Evolutionary conservation across 225 moss, liverwort and hornwort species (phyloP).

Genomic region (Physcomitrium patens): DNA sequence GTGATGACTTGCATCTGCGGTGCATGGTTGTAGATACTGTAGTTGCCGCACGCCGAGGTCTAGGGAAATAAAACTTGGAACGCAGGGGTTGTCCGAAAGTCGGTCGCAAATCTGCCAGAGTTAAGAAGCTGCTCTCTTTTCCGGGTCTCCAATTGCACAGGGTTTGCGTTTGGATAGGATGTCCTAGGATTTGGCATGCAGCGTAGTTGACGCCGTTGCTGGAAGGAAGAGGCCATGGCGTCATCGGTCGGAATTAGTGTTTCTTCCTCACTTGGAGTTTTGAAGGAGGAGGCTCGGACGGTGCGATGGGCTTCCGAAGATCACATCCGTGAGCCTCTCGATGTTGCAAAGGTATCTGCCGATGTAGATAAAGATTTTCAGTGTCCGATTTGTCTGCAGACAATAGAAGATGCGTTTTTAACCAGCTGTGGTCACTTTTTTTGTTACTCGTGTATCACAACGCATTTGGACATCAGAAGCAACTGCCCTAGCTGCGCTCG

Average conservation of each 20-base stretch:
- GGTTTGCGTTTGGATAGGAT: not conserved
- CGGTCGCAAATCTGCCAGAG: too few species aligned
- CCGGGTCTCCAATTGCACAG: not conserved
- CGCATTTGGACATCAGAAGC: slow-evolving; percentile 65
- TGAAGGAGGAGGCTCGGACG: slow-evolving; percentile 46
- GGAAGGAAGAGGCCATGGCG: slow-evolving; percentile 32
- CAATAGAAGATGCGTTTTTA: slow-evolving; percentile 81
- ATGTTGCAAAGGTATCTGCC: slow-evolving; percentile 7
- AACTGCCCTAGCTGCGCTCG: slow-evolving; percentile 79
- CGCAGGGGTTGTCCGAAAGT: too few species aligned
- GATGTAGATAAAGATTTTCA: slow-evolving; percentile 77
- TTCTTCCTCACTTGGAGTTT: slow-evolving; percentile 34
- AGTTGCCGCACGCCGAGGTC: too few species aligned
- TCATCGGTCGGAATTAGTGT: slow-evolving; percentile 49
- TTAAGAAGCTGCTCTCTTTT: too few species aligned
- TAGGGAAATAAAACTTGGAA: too few species aligned
- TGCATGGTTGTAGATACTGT: too few species aligned
- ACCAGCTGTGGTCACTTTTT: slow-evolving; percentile 83
- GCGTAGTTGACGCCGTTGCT: not conserved
- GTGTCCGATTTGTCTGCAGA: slow-evolving; percentile 83
- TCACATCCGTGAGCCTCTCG: slow-evolving; percentile 26
- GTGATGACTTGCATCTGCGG: too few species aligned
- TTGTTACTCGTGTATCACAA: slow-evolving; percentile 76
- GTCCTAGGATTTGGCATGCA: not conserved
- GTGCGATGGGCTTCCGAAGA: slow-evolving; percentile 42